phyloP scores from a whole-genome alignment of 2,329 filamentous ascomycete genomes.

The Sclerotinia subarctica region DNA sequence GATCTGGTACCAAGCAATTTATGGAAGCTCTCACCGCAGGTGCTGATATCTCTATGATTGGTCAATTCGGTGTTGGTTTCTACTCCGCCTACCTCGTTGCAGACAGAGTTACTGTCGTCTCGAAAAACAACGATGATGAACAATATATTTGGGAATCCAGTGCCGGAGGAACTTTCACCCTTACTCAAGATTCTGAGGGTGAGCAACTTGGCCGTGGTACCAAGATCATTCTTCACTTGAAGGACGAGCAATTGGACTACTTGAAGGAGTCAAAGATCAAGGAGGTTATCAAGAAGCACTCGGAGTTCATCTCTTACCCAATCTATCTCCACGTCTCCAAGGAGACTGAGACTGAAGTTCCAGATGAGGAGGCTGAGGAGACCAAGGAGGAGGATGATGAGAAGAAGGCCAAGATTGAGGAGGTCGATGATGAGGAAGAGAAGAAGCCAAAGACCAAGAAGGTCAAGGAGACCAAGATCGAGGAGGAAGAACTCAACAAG shows the following conservation, averaged over 20 bases:
- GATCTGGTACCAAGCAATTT: conserved; percentile 99
- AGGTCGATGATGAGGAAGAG: conserved; percentile 24
- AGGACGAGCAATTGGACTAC: conserved; percentile 99
- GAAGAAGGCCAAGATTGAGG: conserved; percentile 25
- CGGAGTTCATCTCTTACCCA: conserved; percentile 99
- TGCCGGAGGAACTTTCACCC: conserved; percentile 95
- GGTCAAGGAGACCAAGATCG: conserved; percentile 96
- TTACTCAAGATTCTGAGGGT: conserved; percentile 84
- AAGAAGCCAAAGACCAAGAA: conserved; percentile 77
- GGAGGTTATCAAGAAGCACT: conserved; percentile 99
- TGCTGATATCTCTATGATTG: conserved; percentile 99
- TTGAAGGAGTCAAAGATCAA: conserved; percentile 99
- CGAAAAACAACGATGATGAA: conserved; percentile 99
- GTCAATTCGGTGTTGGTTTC: conserved; percentile 99
- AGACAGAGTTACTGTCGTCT: conserved; percentile 91
- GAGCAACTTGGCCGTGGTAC: conserved; percentile 90
- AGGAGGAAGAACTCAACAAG: conserved; percentile 99
- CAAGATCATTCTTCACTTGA: conserved; percentile 97
- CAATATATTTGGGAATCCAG: conserved; percentile 99
- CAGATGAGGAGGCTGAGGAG: conserved; percentile 23
- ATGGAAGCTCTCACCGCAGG: conserved; percentile 99
- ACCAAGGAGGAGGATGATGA: conserved; percentile 45
- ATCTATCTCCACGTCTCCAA: conserved; percentile 99
- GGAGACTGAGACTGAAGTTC: conserved; percentile 98
- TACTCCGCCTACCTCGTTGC: conserved; percentile 99